Conservation (phyloP, 2,329 filamentous ascomycete species). For the Verticillium klebahnii region DNA sequence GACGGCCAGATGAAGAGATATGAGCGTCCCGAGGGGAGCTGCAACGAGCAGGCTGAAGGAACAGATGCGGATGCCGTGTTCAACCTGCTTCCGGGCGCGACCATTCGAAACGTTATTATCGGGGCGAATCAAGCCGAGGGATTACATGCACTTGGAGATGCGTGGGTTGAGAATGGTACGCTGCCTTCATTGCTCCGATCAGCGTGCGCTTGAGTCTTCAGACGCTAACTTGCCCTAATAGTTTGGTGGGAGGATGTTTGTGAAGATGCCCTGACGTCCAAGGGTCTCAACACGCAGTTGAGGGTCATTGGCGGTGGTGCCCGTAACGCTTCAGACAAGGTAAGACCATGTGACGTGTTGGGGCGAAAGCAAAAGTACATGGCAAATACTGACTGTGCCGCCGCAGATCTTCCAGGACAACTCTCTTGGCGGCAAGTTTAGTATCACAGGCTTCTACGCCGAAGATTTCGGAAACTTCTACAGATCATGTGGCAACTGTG, state of each 20-base stretch:
- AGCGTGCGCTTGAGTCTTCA: slow-evolving; percentile 4
- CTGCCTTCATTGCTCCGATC: rapidly evolving
- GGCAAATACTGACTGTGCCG: background rate
- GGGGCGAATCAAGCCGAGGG: slow-evolving; percentile 26
- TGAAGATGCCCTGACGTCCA: slow-evolving; percentile 17
- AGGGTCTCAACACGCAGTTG: slow-evolving; percentile 18
- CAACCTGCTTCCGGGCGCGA: slow-evolving; percentile 26
- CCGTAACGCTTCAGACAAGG: slow-evolving; percentile 18
- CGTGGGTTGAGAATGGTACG: slow-evolving; percentile 20
- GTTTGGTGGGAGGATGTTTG: slow-evolving; percentile 21
- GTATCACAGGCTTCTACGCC: slow-evolving; percentile 20
- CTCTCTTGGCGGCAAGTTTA: slow-evolving; percentile 19
- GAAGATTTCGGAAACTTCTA: slow-evolving; percentile 19
- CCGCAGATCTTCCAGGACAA: slow-evolving; percentile 21
- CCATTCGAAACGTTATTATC: slow-evolving; percentile 32
- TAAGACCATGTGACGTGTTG: background rate
- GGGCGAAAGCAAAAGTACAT: too few relatives aligned
- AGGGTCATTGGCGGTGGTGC: slow-evolving; percentile 20
- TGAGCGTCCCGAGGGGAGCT: slow-evolving; percentile 30
- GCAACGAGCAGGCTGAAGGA: slow-evolving; percentile 37
- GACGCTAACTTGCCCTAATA: too few relatives aligned
- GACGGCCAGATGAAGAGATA: slow-evolving; percentile 29
- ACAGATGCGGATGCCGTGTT: slow-evolving; percentile 31
- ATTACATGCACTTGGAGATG: slow-evolving; percentile 20
- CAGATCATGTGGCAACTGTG: slow-evolving; percentile 19